These are phyloP conservation scores for Penicillium coprophilum DNA, from an alignment of 495 filamentous ascomycete genomes.

Conservation along the genomic window DNA sequence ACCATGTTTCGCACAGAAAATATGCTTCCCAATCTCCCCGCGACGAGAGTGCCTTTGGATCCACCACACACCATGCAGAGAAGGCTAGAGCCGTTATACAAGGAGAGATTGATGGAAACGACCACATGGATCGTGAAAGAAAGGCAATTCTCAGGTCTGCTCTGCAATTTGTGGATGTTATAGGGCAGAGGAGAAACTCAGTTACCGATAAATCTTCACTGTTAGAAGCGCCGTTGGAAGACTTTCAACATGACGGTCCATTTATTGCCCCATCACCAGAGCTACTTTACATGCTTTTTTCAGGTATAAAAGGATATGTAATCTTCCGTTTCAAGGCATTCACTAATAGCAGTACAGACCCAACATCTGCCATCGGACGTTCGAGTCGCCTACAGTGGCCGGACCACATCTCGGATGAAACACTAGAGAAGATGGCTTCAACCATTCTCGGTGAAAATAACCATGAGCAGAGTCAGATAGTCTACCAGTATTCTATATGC, in stretches of 20 bases:
- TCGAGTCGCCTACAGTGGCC: slow-evolving; percentile 25
- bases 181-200: slow-evolving; percentile 14
- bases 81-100: slow-evolving; percentile 28
- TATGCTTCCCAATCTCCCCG: slow-evolving; percentile 11
- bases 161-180: slow-evolving; percentile 24
- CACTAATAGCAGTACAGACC: slow-evolving; percentile 18
- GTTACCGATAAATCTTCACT: slow-evolving; percentile 5
- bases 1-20: slow-evolving; percentile 1
- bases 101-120: slow-evolving; percentile 24
- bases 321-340: background rate
- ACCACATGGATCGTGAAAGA: slow-evolving; percentile 21
- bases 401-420: slow-evolving; percentile 31
- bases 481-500: slow-evolving; percentile 33
- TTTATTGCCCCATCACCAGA: slow-evolving; percentile 23
- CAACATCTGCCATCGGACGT: background rate
- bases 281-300: slow-evolving; percentile 31
- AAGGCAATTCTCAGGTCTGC: slow-evolving; percentile 27
- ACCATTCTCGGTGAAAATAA: slow-evolving; percentile 13
- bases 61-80: slow-evolving; percentile 27
- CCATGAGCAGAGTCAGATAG: slow-evolving; percentile 16
- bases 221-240: slow-evolving; percentile 2
- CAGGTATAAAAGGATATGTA: slow-evolving; percentile 14
- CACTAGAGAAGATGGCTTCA: slow-evolving; percentile 23
- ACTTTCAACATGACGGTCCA: slow-evolving; percentile 3
- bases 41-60: slow-evolving; percentile 8